Evolutionary conservation across 345 rosid species (phyloP), one percentile per base, ranked within the genome.

Genomic region (Citrus trifoliata): DNA sequence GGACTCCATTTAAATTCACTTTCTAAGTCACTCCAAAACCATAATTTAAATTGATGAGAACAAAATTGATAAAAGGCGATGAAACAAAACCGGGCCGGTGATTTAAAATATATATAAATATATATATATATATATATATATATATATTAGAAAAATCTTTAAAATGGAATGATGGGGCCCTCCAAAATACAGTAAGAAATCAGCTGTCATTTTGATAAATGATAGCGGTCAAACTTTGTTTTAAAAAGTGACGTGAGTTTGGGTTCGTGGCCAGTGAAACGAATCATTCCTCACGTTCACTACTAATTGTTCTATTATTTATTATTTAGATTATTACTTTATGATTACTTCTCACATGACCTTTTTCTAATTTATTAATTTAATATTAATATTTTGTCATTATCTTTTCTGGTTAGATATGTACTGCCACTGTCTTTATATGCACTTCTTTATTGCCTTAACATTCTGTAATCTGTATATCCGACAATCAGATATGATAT

Each of bases 241-340:
- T 62, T 69, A 18, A 6, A 68, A 70, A 61, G 76, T 42, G 48
- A 65, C 63, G 33, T 46, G 64, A 66, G 37, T 61, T 28, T 22
- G 72, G 40, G 37, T 73, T 60, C 58, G 51, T 70, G 72, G 73
- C 72, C 82, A 42, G 80, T 38, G 71, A 74, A 82, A 65, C 27
- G 83, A 82, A 85, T 87, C 83, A 80, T 80, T 78, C 82, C 86
- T 82, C 88, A 80, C 85, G 88, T 87, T 87, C 76, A 70, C 67
- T 67, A 35, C 77, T 35, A 28, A 18, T 75, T 22, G 71, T 72
- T 48, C 0, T 63, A 12, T 63, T 14, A 3, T 6, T 65, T 74
- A 72, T 77, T 60, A 67, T 82, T 71, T 40, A 53, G 58, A 69
- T 79, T 76, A 12, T 79, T 76, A 12, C 65, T 80, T 59, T 64